Conservation (phyloP, 768 basidiomycete genomes). For the Leccinum truebloodii region DNA sequence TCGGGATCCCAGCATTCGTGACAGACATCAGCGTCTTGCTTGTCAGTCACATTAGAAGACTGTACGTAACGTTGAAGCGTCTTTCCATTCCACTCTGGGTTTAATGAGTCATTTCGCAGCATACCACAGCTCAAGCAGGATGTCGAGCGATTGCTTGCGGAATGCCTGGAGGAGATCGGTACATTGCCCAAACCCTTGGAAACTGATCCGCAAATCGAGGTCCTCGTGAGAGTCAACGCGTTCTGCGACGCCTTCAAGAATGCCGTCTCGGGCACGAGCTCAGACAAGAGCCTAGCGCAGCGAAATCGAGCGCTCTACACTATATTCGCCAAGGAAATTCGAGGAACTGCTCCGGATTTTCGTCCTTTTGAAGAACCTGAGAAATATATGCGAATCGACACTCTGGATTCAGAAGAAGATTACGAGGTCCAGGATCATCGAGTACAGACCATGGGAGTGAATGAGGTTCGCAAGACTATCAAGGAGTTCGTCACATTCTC, state of each 20-base stretch:
- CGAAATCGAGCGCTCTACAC: slow-evolving; percentile 35
- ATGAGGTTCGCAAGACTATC: slow-evolving; percentile 38
- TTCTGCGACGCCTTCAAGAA: slow-evolving; percentile 45
- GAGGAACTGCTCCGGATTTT: slow-evolving; percentile 44
- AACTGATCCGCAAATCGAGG: slow-evolving; percentile 45
- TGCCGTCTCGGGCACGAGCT: slow-evolving; percentile 29
- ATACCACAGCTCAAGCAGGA: slow-evolving; percentile 45
- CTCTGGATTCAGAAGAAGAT: slow-evolving; percentile 10
- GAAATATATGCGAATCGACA: slow-evolving; percentile 14
- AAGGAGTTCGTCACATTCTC: slow-evolving; percentile 29
- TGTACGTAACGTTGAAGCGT: slow-evolving; percentile 38
- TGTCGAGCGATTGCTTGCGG: slow-evolving; percentile 41
- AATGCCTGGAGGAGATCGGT: slow-evolving; percentile 35
- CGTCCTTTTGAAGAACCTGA: slow-evolving; percentile 28
- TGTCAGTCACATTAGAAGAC: slow-evolving; percentile 49
- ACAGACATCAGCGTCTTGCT: slow-evolving; percentile 36
- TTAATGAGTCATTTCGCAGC: slow-evolving; percentile 32
- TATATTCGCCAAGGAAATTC: slow-evolving; percentile 36
- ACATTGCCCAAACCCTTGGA: slow-evolving; percentile 42
- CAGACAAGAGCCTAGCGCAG: slow-evolving; percentile 40
- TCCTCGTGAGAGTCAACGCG: slow-evolving; percentile 42
- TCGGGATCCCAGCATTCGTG: too few relatives aligned
- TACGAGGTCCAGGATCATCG: background rate
- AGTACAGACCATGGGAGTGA: slow-evolving; percentile 28
- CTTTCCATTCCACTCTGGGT: background rate